Percentiles rank a stretch among this genome's conserved stretches.
Evolutionary conservation across 1,284 basidiomycete genomes (phyloP).

Genomic region (Trametes polyzona): DNA sequence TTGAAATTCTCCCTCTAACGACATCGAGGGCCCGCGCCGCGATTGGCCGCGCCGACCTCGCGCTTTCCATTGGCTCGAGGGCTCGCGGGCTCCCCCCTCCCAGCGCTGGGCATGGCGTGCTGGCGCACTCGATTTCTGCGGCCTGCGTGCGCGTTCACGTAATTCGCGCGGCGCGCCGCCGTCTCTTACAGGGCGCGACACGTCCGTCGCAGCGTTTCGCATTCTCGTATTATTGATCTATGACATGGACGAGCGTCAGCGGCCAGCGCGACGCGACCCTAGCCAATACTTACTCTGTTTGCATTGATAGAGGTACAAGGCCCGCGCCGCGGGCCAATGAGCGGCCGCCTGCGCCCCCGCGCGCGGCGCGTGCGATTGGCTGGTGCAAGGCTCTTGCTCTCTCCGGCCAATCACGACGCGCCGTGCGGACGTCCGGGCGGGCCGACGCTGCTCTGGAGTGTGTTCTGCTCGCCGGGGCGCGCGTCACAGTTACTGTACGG

Average conservation of each 20-base stretch:
- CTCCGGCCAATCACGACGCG: not conserved
- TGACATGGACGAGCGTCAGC: too few relatives aligned
- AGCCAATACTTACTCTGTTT: slow-evolving; percentile 11
- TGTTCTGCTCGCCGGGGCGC: too few relatives aligned
- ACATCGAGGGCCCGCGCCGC: not conserved
- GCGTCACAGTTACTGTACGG: too few relatives aligned
- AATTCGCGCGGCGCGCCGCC: not conserved
- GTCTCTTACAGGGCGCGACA: slow-evolving; percentile 3
- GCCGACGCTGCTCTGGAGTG: too few relatives aligned
- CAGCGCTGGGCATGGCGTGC: too few relatives aligned
- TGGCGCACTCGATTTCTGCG: too few relatives aligned
- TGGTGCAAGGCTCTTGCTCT: not conserved
- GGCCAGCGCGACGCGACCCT: not conserved
- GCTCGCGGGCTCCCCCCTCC: not conserved
- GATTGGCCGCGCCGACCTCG: not conserved
- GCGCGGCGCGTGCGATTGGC: not conserved
- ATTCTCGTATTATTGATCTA: not conserved
- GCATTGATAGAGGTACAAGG: slow-evolving; percentile 11
- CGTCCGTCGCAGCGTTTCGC: not conserved
- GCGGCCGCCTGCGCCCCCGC: not conserved
- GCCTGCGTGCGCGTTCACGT: not conserved
- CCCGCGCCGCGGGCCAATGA: not conserved
- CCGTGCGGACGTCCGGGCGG: not conserved
- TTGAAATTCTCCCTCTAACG: not conserved
- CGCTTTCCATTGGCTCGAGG: too few relatives aligned